A percentile compares a stretch with the other conserved stretches of the same genome.
Conservation (phyloP, 139 green algal species). For the Dunaliella primolecta region DNA sequence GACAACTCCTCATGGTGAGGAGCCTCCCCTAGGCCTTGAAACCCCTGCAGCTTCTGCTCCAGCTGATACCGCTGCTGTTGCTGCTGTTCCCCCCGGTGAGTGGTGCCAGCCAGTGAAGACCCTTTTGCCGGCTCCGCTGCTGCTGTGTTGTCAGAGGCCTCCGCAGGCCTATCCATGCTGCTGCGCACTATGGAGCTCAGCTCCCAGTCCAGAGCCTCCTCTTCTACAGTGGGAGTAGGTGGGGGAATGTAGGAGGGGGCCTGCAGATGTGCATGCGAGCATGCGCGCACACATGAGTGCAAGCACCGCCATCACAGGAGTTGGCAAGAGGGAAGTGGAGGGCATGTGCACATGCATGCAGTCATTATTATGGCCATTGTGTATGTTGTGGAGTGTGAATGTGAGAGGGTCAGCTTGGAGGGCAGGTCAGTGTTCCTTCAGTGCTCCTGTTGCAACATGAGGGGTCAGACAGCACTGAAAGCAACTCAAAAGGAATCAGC, state of each 20-base stretch:
- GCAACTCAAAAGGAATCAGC: no score
- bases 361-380: no score
- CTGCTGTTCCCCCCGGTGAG: background rate
- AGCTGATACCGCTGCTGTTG: background rate
- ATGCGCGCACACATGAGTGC: no score
- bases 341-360: no score
- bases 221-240: background rate
- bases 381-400: no score
- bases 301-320: background rate
- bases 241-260: conserved; percentile 33
- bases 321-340: background rate
- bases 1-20: background rate
- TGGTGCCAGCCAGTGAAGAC: background rate
- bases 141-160: background rate
- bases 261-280: no score
- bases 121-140: background rate
- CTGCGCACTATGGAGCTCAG: conserved; percentile 38
- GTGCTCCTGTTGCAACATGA: no score
- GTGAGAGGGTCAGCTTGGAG: no score
- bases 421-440: no score
- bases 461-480: no score
- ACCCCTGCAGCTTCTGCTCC: background rate
- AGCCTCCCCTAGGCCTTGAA: background rate
- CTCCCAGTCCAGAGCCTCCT: conserved; percentile 56
- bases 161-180: background rate